A percentile compares a stretch with the other conserved stretches of the same genome.
Conservation (phyloP, 1,284 basidiomycete genomes). For the Trichosporon inkin region DNA sequence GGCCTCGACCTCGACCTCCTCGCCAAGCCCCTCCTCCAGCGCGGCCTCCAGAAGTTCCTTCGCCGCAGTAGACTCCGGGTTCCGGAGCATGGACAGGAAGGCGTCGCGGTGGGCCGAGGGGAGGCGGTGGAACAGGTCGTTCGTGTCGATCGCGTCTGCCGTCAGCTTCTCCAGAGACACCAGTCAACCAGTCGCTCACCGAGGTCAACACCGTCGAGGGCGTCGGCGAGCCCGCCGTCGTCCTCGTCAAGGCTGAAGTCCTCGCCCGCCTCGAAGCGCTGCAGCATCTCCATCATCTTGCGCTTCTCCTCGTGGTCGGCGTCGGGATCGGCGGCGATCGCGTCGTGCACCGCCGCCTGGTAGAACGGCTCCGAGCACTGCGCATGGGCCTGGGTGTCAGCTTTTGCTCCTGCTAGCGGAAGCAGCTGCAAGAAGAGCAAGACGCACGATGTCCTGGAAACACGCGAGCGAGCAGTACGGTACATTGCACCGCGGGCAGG, state of each 20-base stretch:
- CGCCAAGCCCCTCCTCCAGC: constrained; percentile 17
- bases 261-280: constrained; percentile 42
- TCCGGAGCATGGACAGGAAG: constrained; percentile 39
- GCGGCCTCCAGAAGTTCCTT: constrained; percentile 37
- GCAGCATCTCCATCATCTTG: constrained; percentile 47
- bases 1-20: constrained; percentile 10
- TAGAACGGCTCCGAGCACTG: constrained; percentile 52
- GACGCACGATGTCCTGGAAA: constrained; percentile 40
- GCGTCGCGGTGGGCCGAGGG: constrained; percentile 42
- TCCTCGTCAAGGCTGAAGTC: constrained; percentile 33
- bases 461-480: constrained; percentile 49
- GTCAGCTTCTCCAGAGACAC: constrained; percentile 10
- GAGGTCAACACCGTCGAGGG: constrained; percentile 39
- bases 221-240: constrained; percentile 29
- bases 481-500: constrained; percentile 49
- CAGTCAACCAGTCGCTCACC: constrained; percentile 41
- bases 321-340: constrained; percentile 36
- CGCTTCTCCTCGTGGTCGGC: constrained; percentile 42
- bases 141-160: constrained; percentile 45
- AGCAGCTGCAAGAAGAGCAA: neutral
- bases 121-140: constrained; percentile 43
- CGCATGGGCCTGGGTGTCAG: constrained; percentile 34
- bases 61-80: constrained; percentile 40
- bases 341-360: constrained; percentile 36
- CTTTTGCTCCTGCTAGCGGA: neutral